Base-by-base conservation (phyloP, 2,329 filamentous ascomycete species). In the Neoascochyta sp. region DNA sequence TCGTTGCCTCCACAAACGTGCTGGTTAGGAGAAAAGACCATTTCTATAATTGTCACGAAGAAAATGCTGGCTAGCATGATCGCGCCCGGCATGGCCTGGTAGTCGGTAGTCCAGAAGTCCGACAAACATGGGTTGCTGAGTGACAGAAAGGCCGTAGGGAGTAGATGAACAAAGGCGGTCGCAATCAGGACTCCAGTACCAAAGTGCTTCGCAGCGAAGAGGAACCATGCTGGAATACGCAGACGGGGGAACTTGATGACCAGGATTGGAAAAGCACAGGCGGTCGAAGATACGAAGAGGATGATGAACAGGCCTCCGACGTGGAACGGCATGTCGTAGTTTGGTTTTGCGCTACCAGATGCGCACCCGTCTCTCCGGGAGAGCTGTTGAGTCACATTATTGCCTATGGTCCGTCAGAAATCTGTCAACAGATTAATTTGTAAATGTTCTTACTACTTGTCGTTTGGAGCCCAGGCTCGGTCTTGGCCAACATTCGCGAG, bases 131-230 rank as follows among this genome's bases (percentile, higher is more conserved):
- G 60, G 29, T 67, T 43, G 29, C 50, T 55, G 9, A 67, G 51
- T 5, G 60, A 65, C 17, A 50, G 60, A 47, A 79, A 80, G 4
- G 76, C 76, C 4, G 74, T 78, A 0, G 77, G 77, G 7, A 80
- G 68, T 32, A 80, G 62, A 60, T 89, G 85, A 11, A 90, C 84
- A 55, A 92, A 92, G 31, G 86, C 84, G 1, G 86, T 92, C 10
- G 86, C 85, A 39, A 90, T 80, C 11, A 92, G 69, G 13, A 92
- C 86, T 25, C 86, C 86, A 0, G 86, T 92, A 42, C 86, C 60
- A 23, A 63, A 63, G 47, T 79, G 76, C 43, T 78, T 78, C 3
- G 47, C 52, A 52, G 73, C 75, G 22, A 74, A 71, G 41, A 79
- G 76, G 49, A 80, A 78, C 9, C 70, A 70, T 24, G 72, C 71